A percentile compares a stretch with the other conserved stretches of the same genome.
These are phyloP conservation scores for Mycena venus DNA, from an alignment of 768 basidiomycete genomes.

Conservation along the genomic window DNA sequence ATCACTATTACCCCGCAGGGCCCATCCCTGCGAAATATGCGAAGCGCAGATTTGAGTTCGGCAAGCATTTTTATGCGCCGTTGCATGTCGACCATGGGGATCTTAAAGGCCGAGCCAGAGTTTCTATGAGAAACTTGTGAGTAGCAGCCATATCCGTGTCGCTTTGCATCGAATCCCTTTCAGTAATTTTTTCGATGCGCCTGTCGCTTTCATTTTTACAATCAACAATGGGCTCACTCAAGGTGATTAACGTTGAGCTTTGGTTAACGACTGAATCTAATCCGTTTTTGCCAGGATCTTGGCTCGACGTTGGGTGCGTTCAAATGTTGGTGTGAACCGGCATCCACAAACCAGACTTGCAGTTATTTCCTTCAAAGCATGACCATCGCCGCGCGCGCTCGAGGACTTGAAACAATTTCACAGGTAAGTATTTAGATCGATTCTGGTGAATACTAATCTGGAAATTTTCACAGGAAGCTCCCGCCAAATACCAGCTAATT, in stretches of 20 bases:
- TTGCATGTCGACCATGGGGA: constrained; percentile 28
- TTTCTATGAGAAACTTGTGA: constrained; percentile 23
- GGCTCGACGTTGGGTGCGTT: constrained; percentile 29
- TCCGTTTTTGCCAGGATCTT: constrained; percentile 3
- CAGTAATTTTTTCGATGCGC: constrained; percentile 33
- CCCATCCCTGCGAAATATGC: constrained; percentile 23
- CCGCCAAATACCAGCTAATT: constrained; percentile 31
- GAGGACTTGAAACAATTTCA: constrained; percentile 32
- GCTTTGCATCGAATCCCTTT: background rate
- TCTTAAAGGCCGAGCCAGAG: constrained; percentile 20
- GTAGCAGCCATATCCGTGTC: background rate
- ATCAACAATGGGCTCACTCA: constrained; percentile 32
- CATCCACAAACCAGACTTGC: background rate
- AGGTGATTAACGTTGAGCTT: background rate
- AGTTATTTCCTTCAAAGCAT: constrained; percentile 35
- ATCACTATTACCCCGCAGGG: constrained; percentile 29
- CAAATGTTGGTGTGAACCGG: background rate
- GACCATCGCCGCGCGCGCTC: constrained; percentile 32
- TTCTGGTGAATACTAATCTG: background rate
- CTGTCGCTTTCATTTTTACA: constrained; percentile 34
- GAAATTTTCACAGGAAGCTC: background rate
- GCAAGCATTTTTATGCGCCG: constrained; percentile 26
- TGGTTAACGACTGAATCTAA: background rate
- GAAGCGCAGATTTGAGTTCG: constrained; percentile 32
- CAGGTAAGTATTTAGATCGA: background rate